These are phyloP conservation scores for Triadica sebifera DNA, from an alignment of 345 rosid genomes.

Conservation along the genomic window DNA sequence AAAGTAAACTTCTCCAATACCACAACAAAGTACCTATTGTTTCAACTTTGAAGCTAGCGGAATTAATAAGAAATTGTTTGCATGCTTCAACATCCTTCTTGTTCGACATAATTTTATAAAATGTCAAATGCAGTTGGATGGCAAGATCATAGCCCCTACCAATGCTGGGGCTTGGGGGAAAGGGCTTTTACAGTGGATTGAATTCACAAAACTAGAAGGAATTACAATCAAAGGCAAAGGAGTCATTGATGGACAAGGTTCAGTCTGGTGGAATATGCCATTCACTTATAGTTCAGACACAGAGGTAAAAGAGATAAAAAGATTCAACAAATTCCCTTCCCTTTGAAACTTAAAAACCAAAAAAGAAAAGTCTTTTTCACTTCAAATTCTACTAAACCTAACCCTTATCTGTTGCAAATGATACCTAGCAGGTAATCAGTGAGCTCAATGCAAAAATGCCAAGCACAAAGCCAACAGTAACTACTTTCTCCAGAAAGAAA, in stretches of 20 bases:
- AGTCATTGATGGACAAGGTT: slow-evolving; percentile 76
- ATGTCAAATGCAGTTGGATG: slow-evolving; percentile 56
- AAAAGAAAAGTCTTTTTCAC: background rate
- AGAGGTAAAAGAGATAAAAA: slow-evolving; percentile 8
- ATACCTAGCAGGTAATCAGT: slow-evolving; percentile 34
- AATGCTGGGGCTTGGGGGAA: slow-evolving; percentile 60
- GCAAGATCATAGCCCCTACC: slow-evolving; percentile 76
- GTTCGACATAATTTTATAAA: background rate
- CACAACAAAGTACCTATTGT: too few relatives aligned
- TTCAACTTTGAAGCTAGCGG: background rate
- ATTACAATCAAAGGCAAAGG: slow-evolving; percentile 71
- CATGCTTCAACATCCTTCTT: too few relatives aligned
- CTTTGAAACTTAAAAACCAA: background rate
- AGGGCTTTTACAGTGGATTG: slow-evolving; percentile 73
- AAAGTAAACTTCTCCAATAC: too few relatives aligned
- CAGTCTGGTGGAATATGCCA: slow-evolving; percentile 70
- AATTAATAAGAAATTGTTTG: too few relatives aligned
- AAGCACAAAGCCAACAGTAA: slow-evolving; percentile 72
- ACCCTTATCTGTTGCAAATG: background rate
- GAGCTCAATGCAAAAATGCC: slow-evolving; percentile 50
- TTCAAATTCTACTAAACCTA: background rate
- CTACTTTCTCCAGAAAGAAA: slow-evolving; percentile 1
- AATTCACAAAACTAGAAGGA: slow-evolving; percentile 56
- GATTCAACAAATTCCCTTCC: background rate
- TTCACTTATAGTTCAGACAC: slow-evolving; percentile 35